Base-by-base conservation (phyloP, 805 yeast genomes). In the Metschnikowia vanudenii region DNA sequence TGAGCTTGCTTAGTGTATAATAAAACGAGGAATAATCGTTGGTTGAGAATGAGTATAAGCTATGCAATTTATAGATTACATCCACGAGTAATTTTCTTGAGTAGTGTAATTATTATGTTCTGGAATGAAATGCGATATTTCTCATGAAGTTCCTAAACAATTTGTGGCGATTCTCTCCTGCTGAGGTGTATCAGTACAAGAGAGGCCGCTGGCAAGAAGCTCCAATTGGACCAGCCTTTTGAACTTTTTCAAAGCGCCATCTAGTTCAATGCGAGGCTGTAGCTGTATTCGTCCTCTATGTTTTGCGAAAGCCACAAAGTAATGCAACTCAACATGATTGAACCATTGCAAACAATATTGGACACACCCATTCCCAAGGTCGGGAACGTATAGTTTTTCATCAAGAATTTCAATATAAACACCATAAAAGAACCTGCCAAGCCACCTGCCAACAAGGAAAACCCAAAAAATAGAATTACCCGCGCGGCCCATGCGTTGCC, bases 211-310 rank as follows among this genome's bases (percentile, higher is more conserved):
- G 36, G 36, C 36, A 14, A 36, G 18, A n/a, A 17, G 36, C 42
- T 31, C 39, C 38, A 24, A 19, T 41, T 26, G 39, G 39, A 28
- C 39, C 45, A 41, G 39, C 39, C 45, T 29, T 16, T 35, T 33
- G 28, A 26, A 26, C 19, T 41, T 17, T 11, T 26, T 22, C 17
- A 37, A 37, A 26, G 26, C 36, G 11, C 14, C 16, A 22, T 28
- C 46, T 49, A 55, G 39, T 70, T 88, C 56, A 88, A 71, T 26
- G 96, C 90, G 63, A 91, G 78, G 38, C 96, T 85, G 64, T 94
- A 92, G 52, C 95, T 86, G 68, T 91, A 92, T 66, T 92, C 98
- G 61, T 94, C 98, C 65, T 94, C 97, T 49, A 90, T 84, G 64
- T 90, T 94, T 64, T 92, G 98, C 18, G 96, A 89, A 44, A 92